These are phyloP conservation scores for Litsea cubeba DNA, from an alignment of 164 flowering plant genomes.

Conservation along the genomic window DNA sequence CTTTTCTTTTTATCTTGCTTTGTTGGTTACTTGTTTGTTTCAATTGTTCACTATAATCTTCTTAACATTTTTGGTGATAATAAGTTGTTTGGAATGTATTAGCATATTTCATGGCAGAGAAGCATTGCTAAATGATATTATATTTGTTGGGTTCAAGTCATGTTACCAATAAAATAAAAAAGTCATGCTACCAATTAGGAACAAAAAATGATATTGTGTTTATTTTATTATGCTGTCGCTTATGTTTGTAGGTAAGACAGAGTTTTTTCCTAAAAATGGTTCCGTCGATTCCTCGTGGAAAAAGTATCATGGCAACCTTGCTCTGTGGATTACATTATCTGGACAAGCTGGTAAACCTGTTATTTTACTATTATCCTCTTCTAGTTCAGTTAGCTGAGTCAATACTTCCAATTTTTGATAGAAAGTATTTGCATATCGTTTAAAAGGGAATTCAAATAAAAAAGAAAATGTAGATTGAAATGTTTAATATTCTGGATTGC, in stretches of 20 bases:
- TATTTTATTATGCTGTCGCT: too few species aligned
- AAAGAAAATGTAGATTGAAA: not conserved
- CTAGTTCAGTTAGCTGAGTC: not conserved
- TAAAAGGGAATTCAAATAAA: not conserved
- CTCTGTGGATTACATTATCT: conserved; percentile 17
- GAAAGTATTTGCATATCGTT: not conserved
- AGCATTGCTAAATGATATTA: not conserved
- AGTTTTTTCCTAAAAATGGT: not conserved
- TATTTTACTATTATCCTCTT: not conserved
- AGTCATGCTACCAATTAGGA: too few species aligned
- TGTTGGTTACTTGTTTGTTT: too few species aligned
- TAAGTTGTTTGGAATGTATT: not conserved
- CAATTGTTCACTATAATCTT: too few species aligned
- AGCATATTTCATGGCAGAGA: not conserved
- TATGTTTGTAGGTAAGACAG: not conserved
- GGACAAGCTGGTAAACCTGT: conserved; percentile 20
- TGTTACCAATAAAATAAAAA: too few species aligned
- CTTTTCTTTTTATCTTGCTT: not conserved
- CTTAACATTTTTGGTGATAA: not conserved
- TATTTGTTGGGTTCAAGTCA: too few species aligned
- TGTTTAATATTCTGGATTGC: not conserved
- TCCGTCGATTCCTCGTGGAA: not conserved
- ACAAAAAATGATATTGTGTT: not conserved
- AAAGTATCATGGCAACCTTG: conserved; percentile 6
- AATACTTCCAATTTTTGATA: not conserved